A percentile compares a stretch with the other conserved stretches of the same genome.
phyloP scores from a whole-genome alignment of 352 stramenopile genomes.

The Aphanomyces euteiches region DNA sequence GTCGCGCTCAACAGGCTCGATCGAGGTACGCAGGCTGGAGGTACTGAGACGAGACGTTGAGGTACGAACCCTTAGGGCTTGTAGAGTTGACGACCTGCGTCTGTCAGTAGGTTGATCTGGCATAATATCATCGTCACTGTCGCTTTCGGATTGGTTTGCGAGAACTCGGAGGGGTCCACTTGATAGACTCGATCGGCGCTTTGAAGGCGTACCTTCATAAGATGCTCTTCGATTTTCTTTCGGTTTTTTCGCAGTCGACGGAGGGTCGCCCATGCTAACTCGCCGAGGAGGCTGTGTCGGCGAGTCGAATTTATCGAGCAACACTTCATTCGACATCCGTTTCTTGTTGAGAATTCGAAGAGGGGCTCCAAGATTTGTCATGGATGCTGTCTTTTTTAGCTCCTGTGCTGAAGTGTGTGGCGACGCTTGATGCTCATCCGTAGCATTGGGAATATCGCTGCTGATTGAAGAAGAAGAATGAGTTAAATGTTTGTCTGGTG shows the following conservation, averaged over 20 bases:
- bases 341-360: constrained; percentile 13
- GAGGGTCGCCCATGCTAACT: constrained; percentile 9
- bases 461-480: no score
- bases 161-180: constrained; percentile 27
- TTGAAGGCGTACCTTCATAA: constrained; percentile 4
- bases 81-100: background rate
- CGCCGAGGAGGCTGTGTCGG: background rate
- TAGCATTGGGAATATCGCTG: no score
- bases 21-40: constrained; percentile 12
- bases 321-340: constrained; percentile 7
- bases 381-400: no score
- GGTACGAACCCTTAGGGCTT: background rate
- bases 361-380: background rate
- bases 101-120: background rate
- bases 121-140: constrained; percentile 7
- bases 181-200: background rate
- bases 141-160: constrained; percentile 17
- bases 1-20: background rate
- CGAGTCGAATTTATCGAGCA: constrained; percentile 2
- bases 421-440: no score
- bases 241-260: background rate
- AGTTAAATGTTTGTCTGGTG: no score
- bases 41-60: constrained; percentile 55
- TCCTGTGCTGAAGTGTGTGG: background rate
- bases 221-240: constrained; percentile 22